Conservation (phyloP, 2,329 filamentous ascomycete genomes). For the Rhinocladiella mackenziei region DNA sequence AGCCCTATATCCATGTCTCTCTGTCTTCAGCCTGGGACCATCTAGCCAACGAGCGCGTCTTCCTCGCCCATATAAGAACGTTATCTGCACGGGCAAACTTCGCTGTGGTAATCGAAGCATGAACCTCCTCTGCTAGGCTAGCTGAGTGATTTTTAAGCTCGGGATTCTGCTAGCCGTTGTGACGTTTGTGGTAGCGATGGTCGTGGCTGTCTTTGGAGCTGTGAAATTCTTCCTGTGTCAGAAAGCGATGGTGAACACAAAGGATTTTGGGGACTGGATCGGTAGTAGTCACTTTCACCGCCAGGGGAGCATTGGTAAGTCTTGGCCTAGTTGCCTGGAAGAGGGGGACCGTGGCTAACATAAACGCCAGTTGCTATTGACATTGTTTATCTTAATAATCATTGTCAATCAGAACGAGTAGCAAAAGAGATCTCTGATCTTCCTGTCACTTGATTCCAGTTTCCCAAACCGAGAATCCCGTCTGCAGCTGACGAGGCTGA, state of each 20-base stretch:
- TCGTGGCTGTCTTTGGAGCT: constrained; percentile 7
- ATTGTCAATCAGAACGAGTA: constrained; percentile 12
- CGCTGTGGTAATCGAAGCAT: constrained; percentile 8
- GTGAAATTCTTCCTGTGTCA: constrained; percentile 16
- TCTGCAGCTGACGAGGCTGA: constrained; percentile 2
- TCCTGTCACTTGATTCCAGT: no score
- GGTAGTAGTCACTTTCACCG: constrained; percentile 8
- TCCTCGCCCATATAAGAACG: constrained; percentile 18
- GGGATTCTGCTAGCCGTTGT: constrained; percentile 10
- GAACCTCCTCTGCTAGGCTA: constrained; percentile 2
- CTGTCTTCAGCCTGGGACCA: constrained; percentile 10
- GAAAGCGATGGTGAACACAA: constrained; percentile 9
- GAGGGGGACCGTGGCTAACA: not conserved
- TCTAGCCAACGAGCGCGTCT: constrained; percentile 20
- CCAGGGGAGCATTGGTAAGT: constrained; percentile 5
- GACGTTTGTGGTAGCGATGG: constrained; percentile 7
- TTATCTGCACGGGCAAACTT: constrained; percentile 13
- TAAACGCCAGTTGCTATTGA: constrained; percentile 7
- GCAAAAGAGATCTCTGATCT: no score
- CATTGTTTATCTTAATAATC: constrained; percentile 9
- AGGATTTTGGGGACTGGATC: constrained; percentile 10
- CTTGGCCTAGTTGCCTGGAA: not conserved
- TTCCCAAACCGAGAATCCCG: no score
- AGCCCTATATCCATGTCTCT: constrained; percentile 3
- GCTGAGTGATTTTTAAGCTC: constrained; percentile 12